These are phyloP conservation scores for Lobosporangium transversale DNA, from an alignment of 192 early-diverging fungal species.

Conservation along the genomic window DNA sequence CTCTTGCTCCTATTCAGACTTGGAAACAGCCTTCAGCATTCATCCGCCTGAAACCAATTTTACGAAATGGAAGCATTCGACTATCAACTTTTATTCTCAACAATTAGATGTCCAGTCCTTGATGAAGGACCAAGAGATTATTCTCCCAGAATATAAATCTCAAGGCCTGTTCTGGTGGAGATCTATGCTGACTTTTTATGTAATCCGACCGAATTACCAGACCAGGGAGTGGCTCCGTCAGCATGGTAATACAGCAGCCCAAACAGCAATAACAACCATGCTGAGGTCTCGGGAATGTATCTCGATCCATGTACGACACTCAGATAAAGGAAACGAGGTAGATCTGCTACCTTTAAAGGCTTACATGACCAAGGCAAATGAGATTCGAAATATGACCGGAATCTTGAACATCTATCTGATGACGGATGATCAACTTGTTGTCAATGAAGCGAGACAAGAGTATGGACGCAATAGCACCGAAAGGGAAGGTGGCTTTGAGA, in stretches of 20 bases:
- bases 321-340: constrained; percentile 14
- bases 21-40: neutral
- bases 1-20: constrained; percentile 15
- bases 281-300: constrained; percentile 15
- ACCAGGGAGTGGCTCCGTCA: constrained; percentile 8
- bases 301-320: constrained; percentile 32
- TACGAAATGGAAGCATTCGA: constrained; percentile 1
- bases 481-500: no score
- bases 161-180: constrained; percentile 34
- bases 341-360: constrained; percentile 1
- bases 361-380: constrained; percentile 14
- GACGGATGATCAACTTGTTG: constrained; percentile 32
- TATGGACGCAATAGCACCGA: no score
- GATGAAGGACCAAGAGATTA: neutral
- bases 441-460: no score
- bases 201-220: constrained; percentile 8
- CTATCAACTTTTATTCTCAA: constrained; percentile 18
- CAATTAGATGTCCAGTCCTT: neutral
- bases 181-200: constrained; percentile 32
- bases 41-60: constrained; percentile 11
- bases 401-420: constrained; percentile 21
- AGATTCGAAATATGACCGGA: constrained; percentile 1
- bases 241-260: no score
- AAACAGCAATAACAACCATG: neutral
- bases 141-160: constrained; percentile 5